Percentiles rank a stretch among this genome's conserved stretches.
Evolutionary conservation across 139 green algal genomes (phyloP).

Genomic region (Picochlorum sp.): DNA sequence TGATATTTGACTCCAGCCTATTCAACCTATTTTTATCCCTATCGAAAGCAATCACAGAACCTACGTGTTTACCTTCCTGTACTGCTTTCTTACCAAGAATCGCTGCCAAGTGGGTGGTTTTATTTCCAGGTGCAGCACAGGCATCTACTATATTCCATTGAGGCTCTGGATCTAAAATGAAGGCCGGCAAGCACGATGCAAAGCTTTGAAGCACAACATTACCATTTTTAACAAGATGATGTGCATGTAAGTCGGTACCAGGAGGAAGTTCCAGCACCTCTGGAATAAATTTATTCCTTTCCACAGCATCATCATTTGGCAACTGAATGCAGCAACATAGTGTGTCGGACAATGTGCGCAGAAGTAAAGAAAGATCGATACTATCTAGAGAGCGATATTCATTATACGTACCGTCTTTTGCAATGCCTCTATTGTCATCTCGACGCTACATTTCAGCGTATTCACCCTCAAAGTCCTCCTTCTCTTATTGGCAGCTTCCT

Average conservation of each 20-base stretch:
- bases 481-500: conserved; percentile 11
- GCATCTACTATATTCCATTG: conserved; percentile 80
- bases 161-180: conserved; percentile 57
- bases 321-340: too few relatives aligned
- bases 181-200: conserved; percentile 81
- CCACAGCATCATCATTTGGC: too few relatives aligned
- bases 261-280: conserved; percentile 75
- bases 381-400: too few relatives aligned
- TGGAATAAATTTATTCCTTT: too few relatives aligned
- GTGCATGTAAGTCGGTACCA: conserved; percentile 78
- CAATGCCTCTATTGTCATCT: conserved; percentile 46
- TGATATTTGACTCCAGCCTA: conserved; percentile 51
- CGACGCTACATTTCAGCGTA: conserved; percentile 45
- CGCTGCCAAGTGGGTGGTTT: conserved; percentile 87
- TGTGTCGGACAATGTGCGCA: too few relatives aligned
- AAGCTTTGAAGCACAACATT: conserved; percentile 67
- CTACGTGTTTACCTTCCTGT: conserved; percentile 18
- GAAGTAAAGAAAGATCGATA: too few relatives aligned
- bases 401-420: too few relatives aligned
- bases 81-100: not conserved
- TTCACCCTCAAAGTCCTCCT: conserved; percentile 60
- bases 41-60: conserved; percentile 77
- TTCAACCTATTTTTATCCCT: conserved; percentile 54
- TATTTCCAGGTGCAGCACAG: conserved; percentile 95
- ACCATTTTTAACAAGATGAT: conserved; percentile 62